These are phyloP conservation scores for Sphagnum contortum DNA, from an alignment of 225 moss, liverwort and hornwort genomes.

Conservation along the genomic window DNA sequence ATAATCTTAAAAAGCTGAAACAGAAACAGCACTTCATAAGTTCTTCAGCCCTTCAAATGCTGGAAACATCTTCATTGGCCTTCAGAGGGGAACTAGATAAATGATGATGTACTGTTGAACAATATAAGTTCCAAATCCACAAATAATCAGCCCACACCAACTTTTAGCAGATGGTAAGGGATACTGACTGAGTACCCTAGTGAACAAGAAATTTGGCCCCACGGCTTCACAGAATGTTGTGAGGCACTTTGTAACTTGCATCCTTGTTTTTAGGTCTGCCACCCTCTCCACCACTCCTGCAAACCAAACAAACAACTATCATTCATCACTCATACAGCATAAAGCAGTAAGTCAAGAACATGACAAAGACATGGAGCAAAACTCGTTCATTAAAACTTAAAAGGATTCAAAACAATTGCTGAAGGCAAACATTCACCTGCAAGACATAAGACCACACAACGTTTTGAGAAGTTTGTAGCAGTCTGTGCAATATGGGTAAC, in stretches of 20 bases:
- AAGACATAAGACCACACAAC: conserved; percentile 77
- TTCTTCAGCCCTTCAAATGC: too few relatives aligned
- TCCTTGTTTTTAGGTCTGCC: conserved; percentile 74
- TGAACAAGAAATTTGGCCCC: conserved; percentile 76
- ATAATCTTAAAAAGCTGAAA: conserved; percentile 67
- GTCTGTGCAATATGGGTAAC: conserved; percentile 57
- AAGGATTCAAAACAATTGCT: too few relatives aligned
- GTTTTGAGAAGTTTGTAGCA: conserved; percentile 68
- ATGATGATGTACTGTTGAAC: too few relatives aligned
- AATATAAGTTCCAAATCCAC: too few relatives aligned
- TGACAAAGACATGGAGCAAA: too few relatives aligned
- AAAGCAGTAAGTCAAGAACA: too few relatives aligned
- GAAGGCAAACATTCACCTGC: conserved; percentile 18
- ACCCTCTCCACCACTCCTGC: conserved; percentile 82
- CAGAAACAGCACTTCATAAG: conserved; percentile 1
- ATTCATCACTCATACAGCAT: not conserved
- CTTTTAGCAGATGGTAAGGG: too few relatives aligned
- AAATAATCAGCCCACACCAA: too few relatives aligned
- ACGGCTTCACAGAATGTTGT: conserved; percentile 91
- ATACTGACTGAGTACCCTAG: conserved; percentile 21
- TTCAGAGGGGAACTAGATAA: too few relatives aligned
- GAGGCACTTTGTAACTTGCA: conserved; percentile 81
- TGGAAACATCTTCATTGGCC: too few relatives aligned
- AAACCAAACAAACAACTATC: not conserved
- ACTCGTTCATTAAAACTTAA: too few relatives aligned